A percentile compares a stretch with the other conserved stretches of the same genome.
Conservation (phyloP, 345 rosid species). For the Schrenkiella parvula region DNA sequence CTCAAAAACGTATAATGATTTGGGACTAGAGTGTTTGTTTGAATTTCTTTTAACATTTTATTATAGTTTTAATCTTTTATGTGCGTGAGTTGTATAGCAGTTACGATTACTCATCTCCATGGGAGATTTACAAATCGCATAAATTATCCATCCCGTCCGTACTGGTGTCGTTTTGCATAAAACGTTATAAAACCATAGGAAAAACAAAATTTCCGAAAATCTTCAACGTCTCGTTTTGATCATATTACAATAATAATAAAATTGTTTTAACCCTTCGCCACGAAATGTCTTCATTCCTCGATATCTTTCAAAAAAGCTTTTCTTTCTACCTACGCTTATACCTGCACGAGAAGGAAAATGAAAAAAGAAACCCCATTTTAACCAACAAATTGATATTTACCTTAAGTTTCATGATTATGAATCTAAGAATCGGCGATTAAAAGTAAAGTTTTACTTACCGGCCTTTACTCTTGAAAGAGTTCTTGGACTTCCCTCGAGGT, state of each 20-base stretch:
- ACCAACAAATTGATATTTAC: neutral
- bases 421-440: neutral
- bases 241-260: slow-evolving; percentile 6
- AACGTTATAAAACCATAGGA: neutral
- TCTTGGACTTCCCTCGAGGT: slow-evolving; percentile 45
- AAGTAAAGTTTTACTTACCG: slow-evolving; percentile 44
- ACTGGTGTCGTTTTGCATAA: too few relatives aligned
- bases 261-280: neutral
- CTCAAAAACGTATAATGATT: too few relatives aligned
- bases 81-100: too few relatives aligned
- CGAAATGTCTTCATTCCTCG: neutral
- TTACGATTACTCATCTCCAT: too few relatives aligned
- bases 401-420: neutral
- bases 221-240: neutral
- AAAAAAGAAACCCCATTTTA: neutral
- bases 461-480: slow-evolving; percentile 88
- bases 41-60: too few relatives aligned
- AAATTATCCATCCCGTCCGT: too few relatives aligned
- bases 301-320: neutral
- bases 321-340: slow-evolving; percentile 32
- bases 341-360: slow-evolving; percentile 6
- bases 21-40: too few relatives aligned
- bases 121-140: too few relatives aligned
- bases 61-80: too few relatives aligned
- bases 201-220: slow-evolving; percentile 6